Evolutionary conservation across 1,284 basidiomycete species (phyloP).

Genomic region (Fistulinella cinereoalba): DNA sequence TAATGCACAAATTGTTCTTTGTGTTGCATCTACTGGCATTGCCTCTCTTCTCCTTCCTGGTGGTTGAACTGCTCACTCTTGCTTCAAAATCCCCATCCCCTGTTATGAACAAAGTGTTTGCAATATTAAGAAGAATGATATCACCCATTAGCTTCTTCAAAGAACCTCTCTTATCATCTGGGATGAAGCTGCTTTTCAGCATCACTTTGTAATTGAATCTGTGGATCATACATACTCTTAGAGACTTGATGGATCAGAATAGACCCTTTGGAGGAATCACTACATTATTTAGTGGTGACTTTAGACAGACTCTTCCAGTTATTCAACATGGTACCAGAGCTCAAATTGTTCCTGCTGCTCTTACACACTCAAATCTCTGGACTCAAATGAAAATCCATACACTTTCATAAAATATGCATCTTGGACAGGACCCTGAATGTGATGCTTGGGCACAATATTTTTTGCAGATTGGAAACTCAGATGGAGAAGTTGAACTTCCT

Average conservation of each 20-base stretch:
- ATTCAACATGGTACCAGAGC: slow-evolving; percentile 31
- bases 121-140: slow-evolving; percentile 20
- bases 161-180: slow-evolving; percentile 24
- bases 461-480: slow-evolving; percentile 36
- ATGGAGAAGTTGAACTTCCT: slow-evolving; percentile 28
- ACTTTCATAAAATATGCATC: slow-evolving; percentile 40
- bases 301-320: slow-evolving; percentile 34
- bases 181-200: slow-evolving; percentile 41
- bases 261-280: slow-evolving; percentile 37
- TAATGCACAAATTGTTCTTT: slow-evolving; percentile 20
- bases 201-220: slow-evolving; percentile 34
- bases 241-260: slow-evolving; percentile 27
- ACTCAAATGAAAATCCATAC: slow-evolving; percentile 16
- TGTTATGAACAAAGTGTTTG: slow-evolving; percentile 32
- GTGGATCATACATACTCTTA: slow-evolving; percentile 29
- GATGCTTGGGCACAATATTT: slow-evolving; percentile 41
- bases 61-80: slow-evolving; percentile 11
- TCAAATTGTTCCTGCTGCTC: slow-evolving; percentile 33
- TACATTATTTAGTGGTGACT: slow-evolving; percentile 41
- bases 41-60: slow-evolving; percentile 13
- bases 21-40: slow-evolving; percentile 26
- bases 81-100: slow-evolving; percentile 17
- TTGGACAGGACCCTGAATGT: slow-evolving; percentile 27
- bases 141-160: background rate
- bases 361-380: slow-evolving; percentile 40